Conservation (phyloP, 2,329 filamentous ascomycete species). For the Endothia cerciana region DNA sequence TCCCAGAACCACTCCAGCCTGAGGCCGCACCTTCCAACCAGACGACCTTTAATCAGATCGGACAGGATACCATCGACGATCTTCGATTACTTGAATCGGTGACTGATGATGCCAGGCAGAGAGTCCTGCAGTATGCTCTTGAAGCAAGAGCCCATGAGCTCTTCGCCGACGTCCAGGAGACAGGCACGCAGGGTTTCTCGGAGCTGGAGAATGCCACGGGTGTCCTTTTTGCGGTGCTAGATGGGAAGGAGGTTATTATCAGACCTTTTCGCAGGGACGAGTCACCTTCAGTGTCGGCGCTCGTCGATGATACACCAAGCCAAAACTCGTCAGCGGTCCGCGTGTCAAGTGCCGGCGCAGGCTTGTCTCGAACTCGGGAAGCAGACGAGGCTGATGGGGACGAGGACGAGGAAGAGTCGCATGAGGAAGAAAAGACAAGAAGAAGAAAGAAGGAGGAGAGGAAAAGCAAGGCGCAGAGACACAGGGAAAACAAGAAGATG, state of each 20-base stretch:
- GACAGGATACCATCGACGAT: neutral
- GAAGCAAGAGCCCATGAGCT: neutral
- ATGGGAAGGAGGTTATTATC: neutral
- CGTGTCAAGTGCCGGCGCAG: neutral
- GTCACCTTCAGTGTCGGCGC: no score
- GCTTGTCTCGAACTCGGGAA: neutral
- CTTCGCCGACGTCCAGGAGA: constrained; percentile 8
- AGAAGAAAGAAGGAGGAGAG: neutral
- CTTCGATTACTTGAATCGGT: neutral
- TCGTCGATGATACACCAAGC: neutral
- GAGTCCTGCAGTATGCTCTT: neutral
- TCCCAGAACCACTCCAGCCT: neutral
- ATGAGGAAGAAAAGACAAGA: neutral
- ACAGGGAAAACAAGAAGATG: neutral
- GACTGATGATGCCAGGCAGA: neutral
- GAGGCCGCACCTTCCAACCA: neutral
- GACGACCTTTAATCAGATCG: neutral
- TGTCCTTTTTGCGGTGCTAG: neutral
- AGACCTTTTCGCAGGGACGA: no score
- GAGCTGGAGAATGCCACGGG: neutral
- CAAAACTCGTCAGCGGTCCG: neutral
- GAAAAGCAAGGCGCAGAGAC: neutral
- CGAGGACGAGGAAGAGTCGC: neutral
- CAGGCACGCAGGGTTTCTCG: neutral
- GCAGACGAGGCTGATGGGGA: neutral